Percentiles rank a stretch among this genome's conserved stretches.
Conservation (phyloP, 2,329 filamentous ascomycete genomes). For the Chrysoporthe cubensis region DNA sequence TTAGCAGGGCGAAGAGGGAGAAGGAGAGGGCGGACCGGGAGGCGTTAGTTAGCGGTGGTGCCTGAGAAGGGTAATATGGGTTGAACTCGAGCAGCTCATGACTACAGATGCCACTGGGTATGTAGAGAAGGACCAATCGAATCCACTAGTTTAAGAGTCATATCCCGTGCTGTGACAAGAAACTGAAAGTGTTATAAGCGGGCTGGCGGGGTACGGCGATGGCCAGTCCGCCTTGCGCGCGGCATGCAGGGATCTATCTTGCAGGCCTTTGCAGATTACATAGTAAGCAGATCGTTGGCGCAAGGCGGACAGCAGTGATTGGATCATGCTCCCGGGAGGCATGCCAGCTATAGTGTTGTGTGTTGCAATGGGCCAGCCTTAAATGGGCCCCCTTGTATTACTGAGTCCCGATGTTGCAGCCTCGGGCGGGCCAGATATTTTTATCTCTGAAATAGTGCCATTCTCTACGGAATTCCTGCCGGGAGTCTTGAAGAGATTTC, state of each 20-base stretch:
- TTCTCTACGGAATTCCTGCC: too few relatives aligned
- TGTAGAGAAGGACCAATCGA: neutral
- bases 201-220: neutral
- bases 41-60: slow-evolving; percentile 4
- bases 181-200: neutral
- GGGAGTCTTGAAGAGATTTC: too few relatives aligned
- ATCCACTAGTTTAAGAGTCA: neutral
- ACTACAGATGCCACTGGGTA: neutral
- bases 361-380: too few relatives aligned
- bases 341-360: too few relatives aligned
- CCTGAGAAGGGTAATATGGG: neutral
- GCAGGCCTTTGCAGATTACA: too few relatives aligned
- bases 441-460: too few relatives aligned
- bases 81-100: neutral
- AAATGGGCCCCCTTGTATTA: too few relatives aligned
- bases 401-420: too few relatives aligned
- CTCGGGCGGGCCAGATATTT: too few relatives aligned
- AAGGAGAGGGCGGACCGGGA: slow-evolving; percentile 21
- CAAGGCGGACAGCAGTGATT: too few relatives aligned
- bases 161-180: neutral
- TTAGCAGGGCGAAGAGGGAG: slow-evolving; percentile 29
- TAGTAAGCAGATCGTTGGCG: neutral
- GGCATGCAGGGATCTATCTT: neutral
- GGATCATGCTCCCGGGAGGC: too few relatives aligned
- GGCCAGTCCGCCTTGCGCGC: neutral